These are phyloP conservation scores for Cladosporium sp. DNA, from an alignment of 2,329 filamentous ascomycete genomes.

Conservation along the genomic window DNA sequence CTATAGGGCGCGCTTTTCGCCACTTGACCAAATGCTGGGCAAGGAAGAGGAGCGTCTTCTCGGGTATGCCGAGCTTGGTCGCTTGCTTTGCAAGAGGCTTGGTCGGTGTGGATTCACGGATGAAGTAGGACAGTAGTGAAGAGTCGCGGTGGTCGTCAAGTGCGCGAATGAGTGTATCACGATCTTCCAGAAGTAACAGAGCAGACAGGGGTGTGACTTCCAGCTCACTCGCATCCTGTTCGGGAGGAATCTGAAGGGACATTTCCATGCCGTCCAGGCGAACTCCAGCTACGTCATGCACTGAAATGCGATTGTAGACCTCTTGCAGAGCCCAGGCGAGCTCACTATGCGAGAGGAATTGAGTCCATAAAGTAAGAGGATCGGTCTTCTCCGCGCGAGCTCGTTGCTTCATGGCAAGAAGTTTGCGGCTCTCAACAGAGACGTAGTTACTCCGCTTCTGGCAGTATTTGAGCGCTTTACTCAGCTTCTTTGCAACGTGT, in stretches of 20 bases:
- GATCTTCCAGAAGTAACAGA: constrained; percentile 77
- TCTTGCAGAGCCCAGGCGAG: constrained; percentile 30
- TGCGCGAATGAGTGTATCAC: constrained; percentile 69
- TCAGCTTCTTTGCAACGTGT: constrained; percentile 86
- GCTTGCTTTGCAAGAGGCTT: constrained; percentile 69
- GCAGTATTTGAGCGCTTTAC: constrained; percentile 87
- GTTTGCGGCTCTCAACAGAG: constrained; percentile 81
- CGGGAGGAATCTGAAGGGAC: constrained; percentile 58
- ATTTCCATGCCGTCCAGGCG: constrained; percentile 67
- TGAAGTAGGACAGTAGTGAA: constrained; percentile 64
- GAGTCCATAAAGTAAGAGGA: constrained; percentile 35
- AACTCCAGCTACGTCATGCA: constrained; percentile 21
- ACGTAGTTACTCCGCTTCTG: constrained; percentile 88
- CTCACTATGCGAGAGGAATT: constrained; percentile 21
- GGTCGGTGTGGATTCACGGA: constrained; percentile 55
- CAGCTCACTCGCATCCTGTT: constrained; percentile 39
- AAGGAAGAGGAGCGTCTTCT: constrained; percentile 77
- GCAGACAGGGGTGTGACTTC: constrained; percentile 65
- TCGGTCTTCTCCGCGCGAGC: constrained; percentile 44
- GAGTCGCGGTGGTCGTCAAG: constrained; percentile 65
- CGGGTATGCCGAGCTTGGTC: constrained; percentile 65
- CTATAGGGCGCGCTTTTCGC: constrained; percentile 86
- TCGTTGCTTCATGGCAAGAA: constrained; percentile 75
- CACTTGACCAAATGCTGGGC: constrained; percentile 94
- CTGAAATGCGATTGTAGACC: constrained; percentile 21